Base-by-base conservation (phyloP, 768 basidiomycete genomes). In the Amanita polypyramis region DNA sequence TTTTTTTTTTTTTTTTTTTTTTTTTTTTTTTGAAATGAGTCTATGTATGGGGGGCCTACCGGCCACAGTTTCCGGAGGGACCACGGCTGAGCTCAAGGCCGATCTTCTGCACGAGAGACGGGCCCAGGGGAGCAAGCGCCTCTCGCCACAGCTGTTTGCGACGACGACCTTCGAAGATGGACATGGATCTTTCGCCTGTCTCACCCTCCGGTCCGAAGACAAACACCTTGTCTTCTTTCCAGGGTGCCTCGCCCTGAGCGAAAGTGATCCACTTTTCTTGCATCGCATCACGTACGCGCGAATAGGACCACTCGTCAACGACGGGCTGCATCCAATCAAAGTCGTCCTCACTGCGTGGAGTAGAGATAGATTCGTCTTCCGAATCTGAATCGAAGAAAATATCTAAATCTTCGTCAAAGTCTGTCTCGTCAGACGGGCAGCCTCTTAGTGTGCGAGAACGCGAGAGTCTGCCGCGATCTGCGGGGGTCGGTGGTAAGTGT, bases 131-230 rank as follows among this genome's bases (percentile, higher is more conserved):
- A 55, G 78, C 78, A 15, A 89, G 62, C 14, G 77, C 77, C 43
- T 78, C 73, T 52, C 70, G 73, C 86, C 86, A 89, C 47, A 75
- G 60, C 45, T 65, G 64, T 43, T 61, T 72, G 52, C 84, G 67
- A 40, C 86, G 62, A 29, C 86, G 64, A 2, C 80, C 79, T 47
- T 79, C 77, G 47, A 89, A 85, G 11, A 87, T 82, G 21, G 67
- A 62, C 47, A 60, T 65, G 11, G 75, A 77, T 40, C 86, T 75
- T 61, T 86, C 85, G 39, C 86, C 86, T 0, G 76, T 77, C 64
- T 89, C 86, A 45, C 85, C 86, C 59, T 88, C 85, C 0, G 86
- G 86, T 3, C 86, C 86, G 54, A 89, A 86, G 15, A 89, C 84
- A 60, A 74, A 87, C 40, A 85, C 74, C 62, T 77, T 82, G 50